Evolutionary conservation across 345 rosid genomes (phyloP).

Genomic region (Theobroma cacao): DNA sequence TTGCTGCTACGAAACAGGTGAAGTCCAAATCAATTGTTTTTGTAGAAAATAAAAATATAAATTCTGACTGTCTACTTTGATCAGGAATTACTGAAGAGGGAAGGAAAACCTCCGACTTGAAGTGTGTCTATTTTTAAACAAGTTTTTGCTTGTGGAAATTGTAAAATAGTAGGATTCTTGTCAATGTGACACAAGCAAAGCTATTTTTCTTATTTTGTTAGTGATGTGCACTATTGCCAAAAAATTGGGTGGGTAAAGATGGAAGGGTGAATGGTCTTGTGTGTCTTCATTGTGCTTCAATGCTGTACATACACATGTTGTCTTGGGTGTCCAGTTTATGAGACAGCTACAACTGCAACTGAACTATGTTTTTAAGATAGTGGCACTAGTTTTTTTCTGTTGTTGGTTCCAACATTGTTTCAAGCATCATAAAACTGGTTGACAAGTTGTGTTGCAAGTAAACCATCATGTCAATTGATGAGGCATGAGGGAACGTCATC

Average conservation of each 20-base stretch:
- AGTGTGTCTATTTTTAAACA: background rate
- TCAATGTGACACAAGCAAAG: background rate
- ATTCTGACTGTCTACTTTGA: background rate
- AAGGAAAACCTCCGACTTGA: slow-evolving; percentile 43
- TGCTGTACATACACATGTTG: background rate
- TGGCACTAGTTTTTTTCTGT: too few relatives aligned
- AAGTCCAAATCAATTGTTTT: too few relatives aligned
- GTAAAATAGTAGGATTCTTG: slow-evolving; percentile 17
- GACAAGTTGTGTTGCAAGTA: too few relatives aligned
- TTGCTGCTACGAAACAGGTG: slow-evolving; percentile 69
- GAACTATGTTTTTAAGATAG: too few relatives aligned
- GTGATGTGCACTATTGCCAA: background rate
- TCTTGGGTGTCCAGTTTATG: background rate
- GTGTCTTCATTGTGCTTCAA: background rate
- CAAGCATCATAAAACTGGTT: too few relatives aligned
- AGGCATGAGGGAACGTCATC: too few relatives aligned
- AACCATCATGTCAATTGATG: too few relatives aligned
- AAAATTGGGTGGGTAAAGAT: background rate
- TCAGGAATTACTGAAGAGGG: slow-evolving; percentile 53
- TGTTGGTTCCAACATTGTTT: too few relatives aligned
- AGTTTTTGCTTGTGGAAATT: slow-evolving; percentile 10
- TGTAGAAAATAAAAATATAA: background rate
- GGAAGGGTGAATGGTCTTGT: background rate
- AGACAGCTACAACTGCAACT: background rate
- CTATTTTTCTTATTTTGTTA: background rate